Base-by-base conservation (phyloP, 176 grass and related monocot genomes). In the Alloteropsis semialata region DNA sequence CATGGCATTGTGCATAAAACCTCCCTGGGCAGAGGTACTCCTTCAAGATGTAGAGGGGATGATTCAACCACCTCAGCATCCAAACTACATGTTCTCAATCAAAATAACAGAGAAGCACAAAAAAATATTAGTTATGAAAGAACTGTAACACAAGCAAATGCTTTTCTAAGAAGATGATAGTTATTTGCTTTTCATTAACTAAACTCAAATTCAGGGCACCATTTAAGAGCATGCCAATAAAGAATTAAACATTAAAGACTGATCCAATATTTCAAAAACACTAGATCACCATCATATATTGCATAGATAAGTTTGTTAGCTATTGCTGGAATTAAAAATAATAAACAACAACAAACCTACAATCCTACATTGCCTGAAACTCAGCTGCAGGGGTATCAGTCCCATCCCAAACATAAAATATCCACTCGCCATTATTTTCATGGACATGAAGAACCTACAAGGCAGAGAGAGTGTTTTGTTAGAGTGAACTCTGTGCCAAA, bases 351-450 rank as follows among this genome's bases (percentile, higher is more conserved):
- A 66, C 44, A 72, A 12, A 34, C 46, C 12, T 80, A 64, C 49
- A 37, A 77, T 37, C 80, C 4, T 92, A 87, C 83, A 36, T 36
- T 39, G 33, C 65, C 67, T 77, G 81, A 77, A 91, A 61, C 43
- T 76, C 72, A 63, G 51, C 34, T 45, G 92, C 76, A 85, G 92
- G 83, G 79, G 88, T 74, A 82, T 97, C 90, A 65, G 92, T 97
- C 87, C 95, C 92, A 92, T 97, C 95, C 95, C 95, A 97, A 45
- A 92, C 90, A 84, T 94, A 94, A 56, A 88, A 89, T 76, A 94
- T 82, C 81, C 69, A 84, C 46, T 85, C 77, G 2, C 80, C 70
- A 18, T 30, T 83, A 81, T 78, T 79, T 87, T 91, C 50, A 84
- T 18, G 39, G 55, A 92, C 84, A 94, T 94, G 87, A 90, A 97